These are phyloP conservation scores for Osmanthus fragrans DNA, from an alignment of 257 asterid genomes.

Conservation along the genomic window DNA sequence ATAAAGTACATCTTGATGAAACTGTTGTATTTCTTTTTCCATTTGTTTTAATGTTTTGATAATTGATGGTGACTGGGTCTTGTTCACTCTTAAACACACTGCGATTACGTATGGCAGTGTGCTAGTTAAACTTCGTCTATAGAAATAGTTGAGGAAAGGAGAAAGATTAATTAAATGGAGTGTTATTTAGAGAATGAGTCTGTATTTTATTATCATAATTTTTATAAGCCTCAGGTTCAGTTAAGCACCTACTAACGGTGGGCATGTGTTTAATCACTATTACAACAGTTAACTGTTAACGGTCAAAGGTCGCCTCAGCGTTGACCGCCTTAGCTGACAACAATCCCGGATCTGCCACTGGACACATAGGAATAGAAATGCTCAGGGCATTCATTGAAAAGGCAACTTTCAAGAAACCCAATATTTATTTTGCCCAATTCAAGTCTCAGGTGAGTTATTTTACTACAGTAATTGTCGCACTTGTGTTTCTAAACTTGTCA, in stretches of 20 bases:
- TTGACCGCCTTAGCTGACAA: no score
- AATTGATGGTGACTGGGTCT: neutral
- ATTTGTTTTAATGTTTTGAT: neutral
- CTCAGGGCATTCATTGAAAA: slow-evolving; percentile 41
- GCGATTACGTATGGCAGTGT: neutral
- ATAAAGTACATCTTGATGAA: neutral
- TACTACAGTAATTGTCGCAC: neutral
- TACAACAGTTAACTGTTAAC: no score
- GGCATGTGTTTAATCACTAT: neutral
- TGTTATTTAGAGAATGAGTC: neutral
- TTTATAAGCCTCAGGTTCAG: neutral
- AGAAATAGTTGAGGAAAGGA: slow-evolving; percentile 1
- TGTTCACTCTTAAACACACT: neutral
- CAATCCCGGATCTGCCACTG: no score
- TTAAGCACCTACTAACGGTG: neutral
- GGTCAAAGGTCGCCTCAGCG: no score
- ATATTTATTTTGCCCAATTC: slow-evolving; percentile 34
- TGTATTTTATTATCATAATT: neutral
- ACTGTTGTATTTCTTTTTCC: neutral
- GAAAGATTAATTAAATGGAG: no score
- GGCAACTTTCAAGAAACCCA: slow-evolving; percentile 29
- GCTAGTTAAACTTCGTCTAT: neutral
- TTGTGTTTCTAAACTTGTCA: neutral
- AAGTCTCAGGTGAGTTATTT: slow-evolving; percentile 40
- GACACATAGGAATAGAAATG: slow-evolving; percentile 32